Base-by-base conservation (phyloP, 1,139 yeast species). In the Suzukiozyma palmioleophila region DNA sequence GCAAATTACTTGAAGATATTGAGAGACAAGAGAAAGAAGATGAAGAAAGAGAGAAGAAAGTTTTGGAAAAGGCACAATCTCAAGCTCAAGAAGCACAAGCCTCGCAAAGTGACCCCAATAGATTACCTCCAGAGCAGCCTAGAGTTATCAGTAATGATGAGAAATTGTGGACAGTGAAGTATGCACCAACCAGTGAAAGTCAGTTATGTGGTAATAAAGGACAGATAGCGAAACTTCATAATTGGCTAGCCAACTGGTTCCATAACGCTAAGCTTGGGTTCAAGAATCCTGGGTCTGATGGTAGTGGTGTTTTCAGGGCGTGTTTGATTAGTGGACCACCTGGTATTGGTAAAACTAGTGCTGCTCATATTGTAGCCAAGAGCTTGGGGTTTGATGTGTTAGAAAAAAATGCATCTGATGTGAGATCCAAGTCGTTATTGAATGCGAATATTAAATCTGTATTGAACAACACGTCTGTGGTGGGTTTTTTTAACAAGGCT, bases 141-240 rank as follows among this genome's bases (percentile, higher is more conserved):
- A 53, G 56, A 22, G 65, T 59, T 12, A 60, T 69, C 15, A 59
- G 73, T 6, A 72, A 69, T 40, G 62, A 62, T 39, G 85, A 81
- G 42, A 79, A 79, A 50, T 66, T 94, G 43, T 94, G 98, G 98
- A 92, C 99, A 0, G 84, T 80, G 3, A 88, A 82, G 57, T 87
- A 92, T 61, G 97, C 98, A 0, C 99, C 99, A 6, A 75, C 78
- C 1, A 72, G 71, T 32, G 48, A 83, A 37, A 69, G 68, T 31
- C 97, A 92, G 49, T 79, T 92, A 29, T 89, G 97, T 63, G 99
- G 99, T 42, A 92, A 92, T 59, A 88, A 87, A 56, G 79, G 86
- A 1, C 79, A 80, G 39, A 81, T 94, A 3, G 67, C 69, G 30
- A 79, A 79, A 54, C 68, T 92, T 37, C 69, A 72, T 31, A 69